Base-by-base conservation (phyloP, 371 early-diverging fungal genomes). In the Circinella umbellata region DNA sequence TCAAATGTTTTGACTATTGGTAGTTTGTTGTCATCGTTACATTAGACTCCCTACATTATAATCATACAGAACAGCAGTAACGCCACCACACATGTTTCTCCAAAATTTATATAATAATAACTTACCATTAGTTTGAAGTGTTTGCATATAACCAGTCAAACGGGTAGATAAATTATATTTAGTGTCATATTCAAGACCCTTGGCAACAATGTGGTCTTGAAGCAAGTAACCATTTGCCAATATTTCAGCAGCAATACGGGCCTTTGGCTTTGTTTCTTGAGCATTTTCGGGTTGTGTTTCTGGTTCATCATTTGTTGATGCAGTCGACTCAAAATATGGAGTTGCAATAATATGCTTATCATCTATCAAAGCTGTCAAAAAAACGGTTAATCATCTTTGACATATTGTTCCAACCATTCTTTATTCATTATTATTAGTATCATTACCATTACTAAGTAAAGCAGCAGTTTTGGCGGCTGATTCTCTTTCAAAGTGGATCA, bases 391-490 rank as follows among this genome's bases (percentile, higher is more conserved):
- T 27, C 27, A 27, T 27, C 27, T 27, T 27, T 27, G 27, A 27
- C 27, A 27, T 27, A 27, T 2, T 27, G 2, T 27, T 27, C 27
- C 2, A 27, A 27, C 2, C 27, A 27, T 27, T 27, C 27, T 27
- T 27, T 27, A 27, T 27, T 27, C 27, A 27, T 27, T 27, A 27
- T 27, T 27, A 27, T 0, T 27, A 2, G 27, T 27, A 27, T 27
- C 2, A 27, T 27, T 74, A 80, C 83, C 83, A 66, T 90, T 88
- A 72, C 87, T 87, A 39, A 90, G 75, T 70, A 90, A 85, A 64
- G 82, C 75, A 46, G 91, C 91, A 13, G 91, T 90, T 83, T 89
- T 89, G 74, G 90, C 90, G 68, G 89, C 90, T 35, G 88, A 85
- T 70, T 88, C 91, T 66, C 86, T 81, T 67, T 87, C 88, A 61